Percentiles rank a stretch among this genome's conserved stretches.
Conservation (phyloP, 345 rosid genomes). For the Gossypium stocksii region DNA sequence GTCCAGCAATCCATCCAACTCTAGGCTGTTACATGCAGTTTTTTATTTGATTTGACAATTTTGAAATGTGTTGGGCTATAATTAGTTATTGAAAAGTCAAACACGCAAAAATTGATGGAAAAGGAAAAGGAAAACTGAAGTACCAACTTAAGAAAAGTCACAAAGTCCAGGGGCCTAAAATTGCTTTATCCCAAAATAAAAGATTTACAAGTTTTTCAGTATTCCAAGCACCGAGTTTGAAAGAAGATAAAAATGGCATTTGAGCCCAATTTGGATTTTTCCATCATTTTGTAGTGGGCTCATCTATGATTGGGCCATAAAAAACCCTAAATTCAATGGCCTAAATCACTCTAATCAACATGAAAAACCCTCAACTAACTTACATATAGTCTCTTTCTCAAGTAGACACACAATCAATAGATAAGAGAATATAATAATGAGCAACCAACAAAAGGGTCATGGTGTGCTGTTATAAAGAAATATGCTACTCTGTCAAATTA, state of each 20-base stretch:
- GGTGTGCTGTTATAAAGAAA: neutral
- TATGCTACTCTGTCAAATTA: constrained; percentile 5
- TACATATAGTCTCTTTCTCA: neutral
- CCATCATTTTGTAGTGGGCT: neutral
- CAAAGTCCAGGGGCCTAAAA: too few relatives aligned
- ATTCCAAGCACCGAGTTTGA: neutral
- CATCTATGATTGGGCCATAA: neutral
- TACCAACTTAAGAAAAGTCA: too few relatives aligned
- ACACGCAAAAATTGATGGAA: too few relatives aligned
- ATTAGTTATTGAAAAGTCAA: too few relatives aligned
- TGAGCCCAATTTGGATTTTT: neutral
- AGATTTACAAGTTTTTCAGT: too few relatives aligned
- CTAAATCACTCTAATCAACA: neutral
- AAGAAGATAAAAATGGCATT: neutral
- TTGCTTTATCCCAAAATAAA: too few relatives aligned
- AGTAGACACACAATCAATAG: neutral
- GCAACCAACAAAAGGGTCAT: constrained; percentile 6
- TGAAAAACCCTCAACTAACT: neutral
- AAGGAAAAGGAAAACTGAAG: too few relatives aligned
- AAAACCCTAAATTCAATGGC: neutral
- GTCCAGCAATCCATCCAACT: too few relatives aligned
- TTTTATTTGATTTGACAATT: too few relatives aligned
- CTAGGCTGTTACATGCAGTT: too few relatives aligned
- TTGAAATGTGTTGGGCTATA: too few relatives aligned
- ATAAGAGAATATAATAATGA: neutral